Evolutionary conservation across 305 asterid species (phyloP), one percentile per base, ranked within the genome.

Genomic region (Rubia peregrina): DNA sequence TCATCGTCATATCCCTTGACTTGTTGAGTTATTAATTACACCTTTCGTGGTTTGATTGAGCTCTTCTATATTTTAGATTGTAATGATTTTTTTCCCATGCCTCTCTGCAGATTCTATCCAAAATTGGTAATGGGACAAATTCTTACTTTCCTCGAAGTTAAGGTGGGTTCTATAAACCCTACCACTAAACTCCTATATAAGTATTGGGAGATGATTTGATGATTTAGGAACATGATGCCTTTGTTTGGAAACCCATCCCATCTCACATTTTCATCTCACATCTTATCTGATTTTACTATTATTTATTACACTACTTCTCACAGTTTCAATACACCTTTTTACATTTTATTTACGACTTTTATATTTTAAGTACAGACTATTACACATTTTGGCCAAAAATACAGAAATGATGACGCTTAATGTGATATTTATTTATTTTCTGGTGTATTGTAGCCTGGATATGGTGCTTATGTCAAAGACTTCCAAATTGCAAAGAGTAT

Each of bases 71-170:
- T 26, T 82, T 81, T 88, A 89, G 95, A 78, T 85, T 81, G 82
- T 87, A 75, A 72, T 96, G 96, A 80, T 76, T 9, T n/a, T 68
- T 66, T 57, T 33, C 30, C 42, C 22, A 10, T 66, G 22, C 14
- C 2, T 33, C 46, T 72, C 42, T 84, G 84, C 91, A 94, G 99
- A 82, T 94, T 87, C 83, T 94, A 78, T 77, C 98, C 99, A 44
- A 80, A 80, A 80, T 64, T 88, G 89, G 88, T 77, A 78, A 68
- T 94, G 88, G 96, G 95, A 40, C 86, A 86, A 69, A 82, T 86
- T 59, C 79, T 91, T 51, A 79, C 84, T 69, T 79, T 71, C 76
- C 75, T 86, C 75, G 95, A 87, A 74, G 81, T 85, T 71, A 87
- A 89, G 99, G 99, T 88, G 71, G 74, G 69, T 77, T 62, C 55